phyloP scores from a whole-genome alignment of 2,329 filamentous ascomycete genomes.

The Pseudogymnoascus sp. region DNA sequence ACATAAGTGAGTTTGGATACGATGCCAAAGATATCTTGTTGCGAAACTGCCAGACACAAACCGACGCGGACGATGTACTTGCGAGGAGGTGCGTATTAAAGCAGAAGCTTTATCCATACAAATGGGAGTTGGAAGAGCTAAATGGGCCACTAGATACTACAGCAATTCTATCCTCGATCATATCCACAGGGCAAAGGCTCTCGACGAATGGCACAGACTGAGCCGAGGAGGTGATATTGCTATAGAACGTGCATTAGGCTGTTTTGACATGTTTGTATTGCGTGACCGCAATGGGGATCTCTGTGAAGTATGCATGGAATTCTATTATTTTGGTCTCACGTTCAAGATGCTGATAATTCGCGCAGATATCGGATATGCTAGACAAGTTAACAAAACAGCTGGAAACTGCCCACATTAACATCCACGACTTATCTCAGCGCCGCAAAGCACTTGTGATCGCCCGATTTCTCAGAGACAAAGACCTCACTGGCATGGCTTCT shows the following conservation, averaged over 20 bases:
- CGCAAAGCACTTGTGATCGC: slow-evolving; percentile 60
- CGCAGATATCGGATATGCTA: slow-evolving; percentile 53
- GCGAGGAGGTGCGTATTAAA: slow-evolving; percentile 50
- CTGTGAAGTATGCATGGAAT: slow-evolving; percentile 43
- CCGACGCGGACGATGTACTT: slow-evolving; percentile 62
- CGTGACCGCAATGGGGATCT: slow-evolving; percentile 65
- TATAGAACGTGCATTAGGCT: slow-evolving; percentile 67
- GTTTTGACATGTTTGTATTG: slow-evolving; percentile 84
- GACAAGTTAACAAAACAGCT: slow-evolving; percentile 55
- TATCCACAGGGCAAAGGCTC: slow-evolving; percentile 70
- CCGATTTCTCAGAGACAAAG: slow-evolving; percentile 57
- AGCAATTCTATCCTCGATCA: slow-evolving; percentile 65
- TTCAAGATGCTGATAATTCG: slow-evolving; percentile 11
- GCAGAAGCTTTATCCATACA: slow-evolving; percentile 12
- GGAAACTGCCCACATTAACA: slow-evolving; percentile 39
- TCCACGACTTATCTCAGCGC: slow-evolving; percentile 51
- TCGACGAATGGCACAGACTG: slow-evolving; percentile 65
- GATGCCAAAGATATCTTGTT: slow-evolving; percentile 82
- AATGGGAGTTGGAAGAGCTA: slow-evolving; percentile 10
- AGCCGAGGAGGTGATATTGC: slow-evolving; percentile 40
- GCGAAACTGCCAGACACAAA: slow-evolving; percentile 47
- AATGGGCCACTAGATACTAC: slow-evolving; percentile 52
- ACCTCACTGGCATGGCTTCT: slow-evolving; percentile 61
- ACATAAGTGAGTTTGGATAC: slow-evolving; percentile 65
- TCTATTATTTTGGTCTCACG: neutral